A percentile compares a stretch with the other conserved stretches of the same genome.
Evolutionary conservation across 1,284 basidiomycete genomes (phyloP).

Genomic region (Moesziomyces antarcticus): DNA sequence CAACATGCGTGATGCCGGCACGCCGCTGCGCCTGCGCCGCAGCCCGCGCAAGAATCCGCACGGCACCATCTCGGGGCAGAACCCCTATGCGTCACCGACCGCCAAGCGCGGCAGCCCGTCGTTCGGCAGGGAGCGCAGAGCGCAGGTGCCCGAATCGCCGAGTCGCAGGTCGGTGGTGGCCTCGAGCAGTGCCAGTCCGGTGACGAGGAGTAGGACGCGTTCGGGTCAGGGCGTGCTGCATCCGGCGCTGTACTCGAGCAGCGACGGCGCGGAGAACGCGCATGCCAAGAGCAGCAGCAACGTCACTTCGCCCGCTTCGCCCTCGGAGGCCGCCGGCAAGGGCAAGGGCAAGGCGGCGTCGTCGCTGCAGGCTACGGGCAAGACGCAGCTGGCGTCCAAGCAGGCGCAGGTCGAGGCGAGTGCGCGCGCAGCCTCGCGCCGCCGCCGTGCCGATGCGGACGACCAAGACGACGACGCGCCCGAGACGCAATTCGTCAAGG

Average conservation of each 20-base stretch:
- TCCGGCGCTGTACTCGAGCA: conserved; percentile 48
- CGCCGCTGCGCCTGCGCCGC: conserved; percentile 47
- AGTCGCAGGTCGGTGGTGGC: conserved; percentile 4
- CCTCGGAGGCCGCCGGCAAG: conserved; percentile 22
- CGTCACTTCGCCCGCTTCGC: conserved; percentile 51
- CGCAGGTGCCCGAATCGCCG: conserved; percentile 11
- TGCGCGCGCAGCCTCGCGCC: conserved; percentile 2
- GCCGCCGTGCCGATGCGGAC: conserved; percentile 7
- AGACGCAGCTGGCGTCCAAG: conserved; percentile 17
- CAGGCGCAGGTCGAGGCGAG: conserved; percentile 15
- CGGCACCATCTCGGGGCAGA: conserved; percentile 53
- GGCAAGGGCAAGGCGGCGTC: conserved; percentile 13
- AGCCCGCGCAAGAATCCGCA: conserved; percentile 65
- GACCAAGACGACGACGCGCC: conserved; percentile 31
- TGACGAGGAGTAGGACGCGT: conserved; percentile 50
- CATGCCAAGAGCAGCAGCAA: conserved; percentile 45
- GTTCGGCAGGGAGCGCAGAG: conserved; percentile 18
- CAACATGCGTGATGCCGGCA: conserved; percentile 14
- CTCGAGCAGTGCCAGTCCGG: conserved; percentile 45
- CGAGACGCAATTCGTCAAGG: conserved; percentile 30
- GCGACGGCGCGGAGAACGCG: conserved; percentile 22
- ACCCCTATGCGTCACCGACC: conserved; percentile 59
- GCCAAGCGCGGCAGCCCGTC: conserved; percentile 18
- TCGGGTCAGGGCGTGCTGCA: conserved; percentile 38
- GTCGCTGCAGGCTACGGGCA: conserved; percentile 14